phyloP scores from a whole-genome alignment of 805 yeast species.

The Scheffersomyces ergatensis region DNA sequence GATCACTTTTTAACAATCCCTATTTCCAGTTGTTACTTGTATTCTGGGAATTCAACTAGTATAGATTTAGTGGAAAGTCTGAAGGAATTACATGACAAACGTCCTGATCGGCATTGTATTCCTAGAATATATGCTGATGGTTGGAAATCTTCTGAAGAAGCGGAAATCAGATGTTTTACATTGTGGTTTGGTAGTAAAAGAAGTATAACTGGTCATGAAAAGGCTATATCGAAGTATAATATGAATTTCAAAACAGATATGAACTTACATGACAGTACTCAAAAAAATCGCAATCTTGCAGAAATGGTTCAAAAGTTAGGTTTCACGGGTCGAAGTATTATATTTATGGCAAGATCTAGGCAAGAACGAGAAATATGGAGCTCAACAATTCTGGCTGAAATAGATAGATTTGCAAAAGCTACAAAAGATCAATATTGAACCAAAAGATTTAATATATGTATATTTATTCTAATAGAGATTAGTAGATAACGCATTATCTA shows the following conservation, averaged over 20 bases:
- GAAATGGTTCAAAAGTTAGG: conserved; percentile 56
- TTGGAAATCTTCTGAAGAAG: conserved; percentile 79
- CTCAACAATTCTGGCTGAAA: conserved; percentile 38
- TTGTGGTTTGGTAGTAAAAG: conserved; percentile 77
- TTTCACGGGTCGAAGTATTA: conserved; percentile 62
- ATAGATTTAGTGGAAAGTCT: conserved; percentile 52
- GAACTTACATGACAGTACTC: conserved; percentile 7
- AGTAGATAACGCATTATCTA: conserved; percentile 11
- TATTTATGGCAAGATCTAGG: conserved; percentile 78
- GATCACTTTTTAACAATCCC: conserved; percentile 58
- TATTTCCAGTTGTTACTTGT: conserved; percentile 66
- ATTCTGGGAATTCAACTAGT: conserved; percentile 64
- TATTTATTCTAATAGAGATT: background rate
- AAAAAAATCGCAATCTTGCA: conserved; percentile 42
- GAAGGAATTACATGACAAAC: conserved; percentile 42
- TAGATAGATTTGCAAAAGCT: conserved; percentile 33
- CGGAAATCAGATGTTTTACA: conserved; percentile 71
- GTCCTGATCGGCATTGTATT: conserved; percentile 55
- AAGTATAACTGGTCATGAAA: conserved; percentile 28
- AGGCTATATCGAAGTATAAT: conserved; percentile 9
- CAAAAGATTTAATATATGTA: background rate
- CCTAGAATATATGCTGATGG: conserved; percentile 83
- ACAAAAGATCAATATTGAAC: background rate
- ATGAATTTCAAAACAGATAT: background rate
- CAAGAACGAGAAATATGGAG: conserved; percentile 89